phyloP scores from a whole-genome alignment of 371 early-diverging fungal genomes.

The Batkoa obscura region DNA sequence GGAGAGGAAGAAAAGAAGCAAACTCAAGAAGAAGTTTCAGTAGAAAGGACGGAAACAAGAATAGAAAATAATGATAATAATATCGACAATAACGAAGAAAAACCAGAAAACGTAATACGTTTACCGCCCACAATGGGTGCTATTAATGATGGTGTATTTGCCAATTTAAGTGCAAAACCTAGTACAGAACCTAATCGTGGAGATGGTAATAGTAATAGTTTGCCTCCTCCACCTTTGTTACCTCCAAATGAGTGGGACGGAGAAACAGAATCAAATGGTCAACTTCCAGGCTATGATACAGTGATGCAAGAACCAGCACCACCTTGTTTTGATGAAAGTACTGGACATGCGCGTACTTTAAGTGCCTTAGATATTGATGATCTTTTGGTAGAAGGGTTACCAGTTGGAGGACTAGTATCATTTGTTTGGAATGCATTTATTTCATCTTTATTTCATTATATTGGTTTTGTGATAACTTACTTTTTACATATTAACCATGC shows the following conservation, averaged over 20 bases:
- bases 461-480: not conserved
- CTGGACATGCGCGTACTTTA: constrained; percentile 28
- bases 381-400: not conserved
- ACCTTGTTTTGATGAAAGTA: constrained; percentile 11
- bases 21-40: too few species aligned
- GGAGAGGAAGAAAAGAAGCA: too few species aligned
- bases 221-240: not conserved
- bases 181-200: not conserved
- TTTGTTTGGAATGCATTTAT: not conserved
- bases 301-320: not conserved
- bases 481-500: not conserved
- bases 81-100: not conserved
- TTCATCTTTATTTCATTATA: not conserved
- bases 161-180: not conserved
- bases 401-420: not conserved
- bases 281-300: not conserved
- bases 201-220: not conserved
- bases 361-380: not conserved
- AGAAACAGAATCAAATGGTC: constrained; percentile 1
- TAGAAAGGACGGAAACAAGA: too few species aligned
- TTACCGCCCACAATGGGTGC: constrained; percentile 5
- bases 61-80: too few species aligned
- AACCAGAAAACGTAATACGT: not conserved
- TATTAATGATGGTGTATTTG: not conserved
- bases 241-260: not conserved